Base-by-base conservation (phyloP, 176 grass and related monocot genomes). In the Cenchrus purpureus region DNA sequence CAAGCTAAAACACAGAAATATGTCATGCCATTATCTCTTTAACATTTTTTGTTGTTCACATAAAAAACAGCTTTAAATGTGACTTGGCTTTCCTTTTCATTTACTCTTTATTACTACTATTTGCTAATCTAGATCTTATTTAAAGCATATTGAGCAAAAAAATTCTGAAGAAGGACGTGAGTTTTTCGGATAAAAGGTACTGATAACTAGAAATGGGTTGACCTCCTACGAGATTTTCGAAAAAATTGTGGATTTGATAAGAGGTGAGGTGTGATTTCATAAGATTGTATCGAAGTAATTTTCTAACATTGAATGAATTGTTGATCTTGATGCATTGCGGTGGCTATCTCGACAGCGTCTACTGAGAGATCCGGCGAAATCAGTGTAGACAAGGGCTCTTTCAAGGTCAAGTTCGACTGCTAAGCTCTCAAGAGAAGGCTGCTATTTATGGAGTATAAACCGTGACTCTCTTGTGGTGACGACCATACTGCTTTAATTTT, bases 401-500 rank as follows among this genome's bases (percentile, higher is more conserved):
- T 87, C 85, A 46, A 56, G 59, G 78, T 87, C 85, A 86, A 86
- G 77, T 81, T 87, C 69, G 59, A 81, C 59, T 48, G 78, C 60
- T 81, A 74, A 81, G 7, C 37, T 87, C 69, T 87, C 49, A 55
- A 62, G 32, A 54, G 74, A 59, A 3, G 49, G 85, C 37, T 87
- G 69, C 37, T 87, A 81, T 87, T 81, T 81, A 49, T 87, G 50
- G 49, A 22, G 60, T 67, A 75, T 58, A 75, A 66, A 81, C 85
- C 60, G 7, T 55, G 85, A 58, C 69, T 66, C 59, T 66, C 69
- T 87, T 67, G 78, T 48, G 60, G 34, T 49, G 37, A 81, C 66
- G 78, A 81, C 78, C 78, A 67, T 65, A 65, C 85, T 29, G 68
- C 58, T 80, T 77, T 80, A 87, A 67, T 87, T 55, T 74, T 49